A percentile compares a stretch with the other conserved stretches of the same genome.
These are phyloP conservation scores for Phytophthora pistaciae DNA, from an alignment of 352 stramenopile genomes.

Conservation along the genomic window DNA sequence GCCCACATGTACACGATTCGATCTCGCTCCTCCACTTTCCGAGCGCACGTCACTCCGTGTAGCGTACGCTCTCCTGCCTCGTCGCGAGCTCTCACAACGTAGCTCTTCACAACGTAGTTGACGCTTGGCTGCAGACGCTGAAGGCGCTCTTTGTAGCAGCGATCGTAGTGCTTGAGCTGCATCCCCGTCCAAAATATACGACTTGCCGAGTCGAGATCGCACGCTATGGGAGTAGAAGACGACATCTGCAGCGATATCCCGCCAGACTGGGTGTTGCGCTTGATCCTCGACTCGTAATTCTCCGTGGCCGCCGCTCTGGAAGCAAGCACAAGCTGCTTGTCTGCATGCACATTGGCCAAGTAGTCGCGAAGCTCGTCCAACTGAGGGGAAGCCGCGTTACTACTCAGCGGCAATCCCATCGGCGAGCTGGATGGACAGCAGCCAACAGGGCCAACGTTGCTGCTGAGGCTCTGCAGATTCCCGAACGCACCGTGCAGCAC, in stretches of 20 bases:
- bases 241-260: background rate
- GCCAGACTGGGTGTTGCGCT: conserved; percentile 1
- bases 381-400: background rate
- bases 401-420: background rate
- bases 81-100: background rate
- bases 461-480: background rate
- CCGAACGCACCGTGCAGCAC: background rate
- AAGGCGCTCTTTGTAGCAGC: conserved; percentile 15
- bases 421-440: background rate
- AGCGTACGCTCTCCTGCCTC: background rate
- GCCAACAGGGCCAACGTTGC: background rate
- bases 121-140: conserved; percentile 8
- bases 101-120: conserved; percentile 15
- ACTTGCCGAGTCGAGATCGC: conserved; percentile 7
- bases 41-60: conserved; percentile 12
- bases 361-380: background rate
- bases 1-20: conserved; percentile 18
- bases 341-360: background rate
- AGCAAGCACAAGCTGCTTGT: background rate
- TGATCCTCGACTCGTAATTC: background rate
- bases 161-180: conserved; percentile 11
- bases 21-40: conserved; percentile 16
- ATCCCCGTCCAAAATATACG: conserved; percentile 16
- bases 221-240: conserved; percentile 4
- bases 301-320: background rate